Evolutionary conservation across 2,329 filamentous ascomycete species (phyloP), one percentile per base, ranked within the genome.

Genomic region (Neofusicoccum ribis): DNA sequence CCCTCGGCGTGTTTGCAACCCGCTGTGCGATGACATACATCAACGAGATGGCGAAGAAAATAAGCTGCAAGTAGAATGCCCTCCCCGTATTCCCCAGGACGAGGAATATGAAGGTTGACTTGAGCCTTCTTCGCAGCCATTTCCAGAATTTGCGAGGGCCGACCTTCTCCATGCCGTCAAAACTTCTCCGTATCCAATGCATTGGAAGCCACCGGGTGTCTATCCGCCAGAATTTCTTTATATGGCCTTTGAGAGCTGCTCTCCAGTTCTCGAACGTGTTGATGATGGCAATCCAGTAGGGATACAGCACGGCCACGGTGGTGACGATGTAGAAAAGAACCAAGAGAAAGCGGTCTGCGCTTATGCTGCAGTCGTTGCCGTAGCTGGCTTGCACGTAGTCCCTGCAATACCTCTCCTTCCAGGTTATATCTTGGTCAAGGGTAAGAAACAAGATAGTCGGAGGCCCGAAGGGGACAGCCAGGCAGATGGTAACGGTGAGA

Each of bases 401-500:
- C 6, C 47, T 11, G 8, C 41, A 62, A 14, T 44, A 27, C 2
- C 8, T 15, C 15, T 58, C 14, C 7, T 44, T 9, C 7, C 17
- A 31, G 4, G 31, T 1, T 14, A 61, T 20, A 3, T 61, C 31
- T 3, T 31, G 14, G 2, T 23, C 17, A 27, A 58, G 41, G 6
- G 54, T 17, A 3, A 58, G 39, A 6, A 43, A 44, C 2, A 58
- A 12, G 54, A 58, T 44, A 11, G 43, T 47, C 2, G 46, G 43
- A 23, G 47, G 61, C 1, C 37, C 34, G 12, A 63, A 63, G 1
- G 61, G 47, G 12, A 74, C 72, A 1, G 70, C 68, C 1, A 72
- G 68, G 23, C 72, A 67, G 71, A 75, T 74, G 20, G 72, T 73
- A 0, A 67, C 65, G 17, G 74, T 65, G 4, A 75, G 66, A 46